These are phyloP conservation scores for Canna indica DNA, from an alignment of 176 grass and related monocot species.

Conservation along the genomic window DNA sequence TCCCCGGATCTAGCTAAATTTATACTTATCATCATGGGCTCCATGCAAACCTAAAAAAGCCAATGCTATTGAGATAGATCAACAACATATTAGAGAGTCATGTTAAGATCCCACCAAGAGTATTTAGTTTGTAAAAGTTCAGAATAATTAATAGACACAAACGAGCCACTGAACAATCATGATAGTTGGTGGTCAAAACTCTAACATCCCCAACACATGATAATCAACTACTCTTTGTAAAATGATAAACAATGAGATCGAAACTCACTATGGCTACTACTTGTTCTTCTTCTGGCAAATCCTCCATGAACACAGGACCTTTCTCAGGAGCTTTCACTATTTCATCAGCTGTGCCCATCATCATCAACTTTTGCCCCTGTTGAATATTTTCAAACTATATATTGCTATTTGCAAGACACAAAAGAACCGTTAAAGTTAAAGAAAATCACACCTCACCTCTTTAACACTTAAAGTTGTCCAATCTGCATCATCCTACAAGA, in stretches of 20 bases:
- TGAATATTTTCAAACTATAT: conserved; percentile 21
- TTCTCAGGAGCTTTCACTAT: conserved; percentile 99
- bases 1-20: too few relatives aligned
- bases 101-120: too few relatives aligned
- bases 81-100: too few relatives aligned
- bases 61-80: too few relatives aligned
- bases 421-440: conserved; percentile 24
- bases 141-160: not conserved
- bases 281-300: conserved; percentile 99
- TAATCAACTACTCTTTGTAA: not conserved
- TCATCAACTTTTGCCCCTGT: conserved; percentile 99
- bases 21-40: too few relatives aligned
- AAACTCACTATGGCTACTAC: conserved; percentile 44
- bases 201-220: not conserved
- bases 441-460: conserved; percentile 57
- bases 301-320: conserved; percentile 83
- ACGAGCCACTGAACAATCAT: not conserved
- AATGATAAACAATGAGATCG: conserved; percentile 6
- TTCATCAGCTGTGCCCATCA: conserved; percentile 99
- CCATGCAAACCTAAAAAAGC: too few relatives aligned
- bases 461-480: conserved; percentile 90
- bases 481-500: conserved; percentile 88
- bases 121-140: not conserved
- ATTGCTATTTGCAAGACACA: conserved; percentile 13
- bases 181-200: not conserved